Evolutionary conservation across 1,139 yeast genomes (phyloP).

Genomic region (Suhomyces choctaworum): DNA sequence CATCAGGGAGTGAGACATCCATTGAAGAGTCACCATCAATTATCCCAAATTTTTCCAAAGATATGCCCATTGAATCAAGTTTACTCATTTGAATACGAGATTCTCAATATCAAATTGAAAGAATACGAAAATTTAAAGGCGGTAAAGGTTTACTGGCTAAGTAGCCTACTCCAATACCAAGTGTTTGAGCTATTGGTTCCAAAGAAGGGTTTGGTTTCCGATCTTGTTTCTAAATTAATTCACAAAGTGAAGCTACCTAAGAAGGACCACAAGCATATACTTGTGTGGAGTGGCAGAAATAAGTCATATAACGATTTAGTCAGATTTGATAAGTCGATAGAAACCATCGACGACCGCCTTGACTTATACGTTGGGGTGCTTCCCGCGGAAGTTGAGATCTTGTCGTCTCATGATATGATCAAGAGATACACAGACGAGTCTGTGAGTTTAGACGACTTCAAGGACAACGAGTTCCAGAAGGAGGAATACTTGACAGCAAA

Average conservation of each 20-base stretch:
- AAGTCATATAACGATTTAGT: conserved; percentile 41
- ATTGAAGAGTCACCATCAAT: conserved; percentile 40
- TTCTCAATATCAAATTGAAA: conserved; percentile 68
- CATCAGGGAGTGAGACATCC: conserved; percentile 56
- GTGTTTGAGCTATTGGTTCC: conserved; percentile 70
- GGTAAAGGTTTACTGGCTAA: conserved; percentile 64
- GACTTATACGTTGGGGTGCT: conserved; percentile 46
- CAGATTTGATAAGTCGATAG: conserved; percentile 40
- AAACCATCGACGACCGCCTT: conserved; percentile 32
- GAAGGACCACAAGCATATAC: conserved; percentile 49
- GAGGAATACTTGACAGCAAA: conserved; percentile 33
- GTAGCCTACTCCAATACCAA: conserved; percentile 63
- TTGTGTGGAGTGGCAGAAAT: conserved; percentile 58
- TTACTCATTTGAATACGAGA: conserved; percentile 67
- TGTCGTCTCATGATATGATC: conserved; percentile 40
- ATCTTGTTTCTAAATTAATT: conserved; percentile 57
- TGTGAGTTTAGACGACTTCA: conserved; percentile 24
- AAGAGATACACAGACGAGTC: conserved; percentile 28
- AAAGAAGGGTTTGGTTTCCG: conserved; percentile 55
- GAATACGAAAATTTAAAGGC: conserved; percentile 78
- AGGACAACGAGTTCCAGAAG: conserved; percentile 23
- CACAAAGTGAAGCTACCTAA: conserved; percentile 54
- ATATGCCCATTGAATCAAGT: conserved; percentile 47
- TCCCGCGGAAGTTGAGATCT: conserved; percentile 46
- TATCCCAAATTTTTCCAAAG: conserved; percentile 51